phyloP scores from a whole-genome alignment of 768 basidiomycete species.

The Steccherinum ochraceum region DNA sequence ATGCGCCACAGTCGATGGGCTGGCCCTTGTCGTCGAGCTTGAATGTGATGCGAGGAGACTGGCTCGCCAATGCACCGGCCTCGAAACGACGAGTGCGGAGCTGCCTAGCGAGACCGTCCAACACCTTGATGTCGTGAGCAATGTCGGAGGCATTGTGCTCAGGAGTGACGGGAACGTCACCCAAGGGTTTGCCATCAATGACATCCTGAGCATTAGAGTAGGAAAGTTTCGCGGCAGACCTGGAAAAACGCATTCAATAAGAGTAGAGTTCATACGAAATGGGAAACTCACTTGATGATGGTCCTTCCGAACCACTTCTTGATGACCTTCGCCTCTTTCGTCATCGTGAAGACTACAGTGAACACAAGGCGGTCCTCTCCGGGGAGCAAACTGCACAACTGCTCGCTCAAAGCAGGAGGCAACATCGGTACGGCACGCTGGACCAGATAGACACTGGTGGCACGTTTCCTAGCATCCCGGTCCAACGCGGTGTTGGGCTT shows the following conservation, averaged over 20 bases:
- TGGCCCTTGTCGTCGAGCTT: constrained; percentile 70
- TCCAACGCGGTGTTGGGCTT: constrained; percentile 96
- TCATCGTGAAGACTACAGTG: constrained; percentile 83
- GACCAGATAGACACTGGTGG: constrained; percentile 94
- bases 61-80: constrained; percentile 69
- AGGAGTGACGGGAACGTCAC: constrained; percentile 42
- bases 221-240: constrained; percentile 81
- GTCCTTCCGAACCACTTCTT: constrained; percentile 94
- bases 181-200: constrained; percentile 66
- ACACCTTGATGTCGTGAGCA: constrained; percentile 66
- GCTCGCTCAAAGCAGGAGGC: constrained; percentile 87
- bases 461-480: constrained; percentile 95
- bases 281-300: constrained; percentile 65
- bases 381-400: constrained; percentile 87
- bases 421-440: constrained; percentile 97
- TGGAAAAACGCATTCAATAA: constrained; percentile 22
- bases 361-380: constrained; percentile 88
- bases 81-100: constrained; percentile 70
- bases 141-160: constrained; percentile 58
- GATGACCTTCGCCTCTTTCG: constrained; percentile 70
- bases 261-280: background rate
- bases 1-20: constrained; percentile 72
- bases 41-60: constrained; percentile 70
- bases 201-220: constrained; percentile 79
- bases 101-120: constrained; percentile 66